phyloP scores from a whole-genome alignment of 192 early-diverging fungal genomes.

The Globomyces pollinis-pini region DNA sequence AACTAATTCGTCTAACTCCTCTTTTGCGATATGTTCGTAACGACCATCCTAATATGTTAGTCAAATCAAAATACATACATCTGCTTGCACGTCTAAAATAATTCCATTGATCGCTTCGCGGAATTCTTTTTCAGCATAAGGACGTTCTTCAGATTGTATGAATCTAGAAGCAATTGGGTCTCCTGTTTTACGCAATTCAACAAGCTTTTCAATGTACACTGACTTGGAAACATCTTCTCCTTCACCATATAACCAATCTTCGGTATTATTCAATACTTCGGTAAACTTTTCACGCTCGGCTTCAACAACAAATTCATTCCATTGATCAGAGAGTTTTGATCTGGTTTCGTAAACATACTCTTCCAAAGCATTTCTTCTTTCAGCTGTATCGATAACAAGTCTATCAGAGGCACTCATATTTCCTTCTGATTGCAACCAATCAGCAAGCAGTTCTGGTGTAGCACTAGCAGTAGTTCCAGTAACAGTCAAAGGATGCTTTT shows the following conservation, averaged over 20 bases:
- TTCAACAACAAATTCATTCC: constrained; percentile 67
- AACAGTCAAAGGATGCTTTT: constrained; percentile 77
- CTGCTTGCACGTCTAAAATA: constrained; percentile 59
- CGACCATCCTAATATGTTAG: constrained; percentile 65
- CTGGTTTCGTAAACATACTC: constrained; percentile 98
- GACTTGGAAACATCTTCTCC: constrained; percentile 89
- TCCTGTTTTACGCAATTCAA: constrained; percentile 68
- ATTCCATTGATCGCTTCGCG: constrained; percentile 70
- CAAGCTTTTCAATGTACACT: constrained; percentile 77
- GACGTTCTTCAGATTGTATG: constrained; percentile 78
- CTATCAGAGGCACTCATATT: constrained; percentile 79
- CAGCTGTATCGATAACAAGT: constrained; percentile 88
- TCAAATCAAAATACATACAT: constrained; percentile 16
- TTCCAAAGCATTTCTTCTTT: constrained; percentile 89
- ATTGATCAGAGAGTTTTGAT: constrained; percentile 71
- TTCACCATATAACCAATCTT: constrained; percentile 98
- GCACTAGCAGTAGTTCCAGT: constrained; percentile 54
- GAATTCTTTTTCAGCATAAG: constrained; percentile 73
- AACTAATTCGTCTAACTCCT: constrained; percentile 75
- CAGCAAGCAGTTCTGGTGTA: constrained; percentile 44
- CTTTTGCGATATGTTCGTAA: constrained; percentile 76
- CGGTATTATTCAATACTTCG: constrained; percentile 62
- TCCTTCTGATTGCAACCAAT: constrained; percentile 71
- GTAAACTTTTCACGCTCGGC: constrained; percentile 62
- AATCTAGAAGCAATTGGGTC: constrained; percentile 73